Evolutionary conservation across 495 filamentous ascomycete genomes (phyloP), one percentile per base, ranked within the genome.

Genomic region (Mytilinidion resinicola): DNA sequence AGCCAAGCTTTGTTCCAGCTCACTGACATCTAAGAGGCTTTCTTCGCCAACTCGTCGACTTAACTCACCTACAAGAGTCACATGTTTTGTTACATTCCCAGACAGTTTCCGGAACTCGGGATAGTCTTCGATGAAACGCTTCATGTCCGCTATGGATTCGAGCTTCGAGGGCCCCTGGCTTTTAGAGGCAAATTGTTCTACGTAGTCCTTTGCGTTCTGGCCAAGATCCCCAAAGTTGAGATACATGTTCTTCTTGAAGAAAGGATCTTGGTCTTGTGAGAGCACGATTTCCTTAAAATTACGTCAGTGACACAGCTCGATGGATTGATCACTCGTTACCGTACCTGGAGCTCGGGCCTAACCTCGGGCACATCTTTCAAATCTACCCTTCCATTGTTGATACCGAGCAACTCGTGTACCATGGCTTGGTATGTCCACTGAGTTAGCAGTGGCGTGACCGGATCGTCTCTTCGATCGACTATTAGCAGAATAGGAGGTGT

Each of bases 191-290:
- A 96, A 97, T 61, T 96, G 93, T 70, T 95, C 90, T 57, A 98
- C 93, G 70, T 97, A 97, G 59, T 96, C 91, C 70, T 97, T 97
- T 70, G 96, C 96, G 68, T 96, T 97, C 53, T 93, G 89, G 19
- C 93, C 93, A 17, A 98, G 80, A 62, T 98, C 93, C 42, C 93
- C 93, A 70, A 97, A 98, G 66, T 98, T 98, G 65, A 96, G 84
- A 66, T 91, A 98, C 95, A 98, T 97, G 70, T 98, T 98, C 75
- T 96, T 96, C 74, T 96, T 96, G 76, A 97, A 98, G 75, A 98
- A 98, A 0, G 93, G 95, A 67, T 98, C 93, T 70, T 97, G 95
- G 60, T 97, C 95, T 72, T 95, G 95, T 1, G 92, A 96, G 17
- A 98, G 76, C 10, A 96, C 91, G 57, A 98, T 92, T 75, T 98